Conservation (phyloP, 2,329 filamentous ascomycete species). For the Pyricularia sp. region DNA sequence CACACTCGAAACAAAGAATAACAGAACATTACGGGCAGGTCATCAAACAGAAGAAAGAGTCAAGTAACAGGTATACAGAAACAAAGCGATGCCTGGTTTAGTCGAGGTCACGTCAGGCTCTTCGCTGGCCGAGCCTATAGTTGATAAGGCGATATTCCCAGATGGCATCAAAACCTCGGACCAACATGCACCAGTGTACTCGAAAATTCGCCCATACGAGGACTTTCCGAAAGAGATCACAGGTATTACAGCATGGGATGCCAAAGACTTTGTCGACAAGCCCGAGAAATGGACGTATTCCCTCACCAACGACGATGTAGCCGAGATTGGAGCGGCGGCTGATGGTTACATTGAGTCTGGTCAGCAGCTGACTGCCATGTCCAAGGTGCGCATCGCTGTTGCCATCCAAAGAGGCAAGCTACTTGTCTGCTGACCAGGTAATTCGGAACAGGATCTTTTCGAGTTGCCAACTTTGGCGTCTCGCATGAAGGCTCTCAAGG, state of each 20-base stretch:
- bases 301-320: slow-evolving; percentile 57
- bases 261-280: slow-evolving; percentile 50
- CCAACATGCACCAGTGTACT: slow-evolving; percentile 61
- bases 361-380: slow-evolving; percentile 61
- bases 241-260: slow-evolving; percentile 64
- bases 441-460: neutral
- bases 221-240: slow-evolving; percentile 63
- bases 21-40: neutral
- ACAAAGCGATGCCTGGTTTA: neutral
- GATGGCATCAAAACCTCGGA: slow-evolving; percentile 48
- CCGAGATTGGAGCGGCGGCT: slow-evolving; percentile 56
- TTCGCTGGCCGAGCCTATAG: slow-evolving; percentile 18
- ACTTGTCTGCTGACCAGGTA: neutral
- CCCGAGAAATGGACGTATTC: slow-evolving; percentile 65
- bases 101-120: neutral
- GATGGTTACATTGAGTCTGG: slow-evolving; percentile 59
- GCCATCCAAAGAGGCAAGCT: slow-evolving; percentile 26
- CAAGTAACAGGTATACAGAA: neutral
- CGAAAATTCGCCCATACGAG: slow-evolving; percentile 53
- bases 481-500: slow-evolving; percentile 22
- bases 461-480: neutral
- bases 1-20: neutral
- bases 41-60: neutral
- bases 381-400: slow-evolving; percentile 31
- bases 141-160: slow-evolving; percentile 29